Conservation (phyloP, 2,329 filamentous ascomycete genomes). For the Penicillium rolfsii region DNA sequence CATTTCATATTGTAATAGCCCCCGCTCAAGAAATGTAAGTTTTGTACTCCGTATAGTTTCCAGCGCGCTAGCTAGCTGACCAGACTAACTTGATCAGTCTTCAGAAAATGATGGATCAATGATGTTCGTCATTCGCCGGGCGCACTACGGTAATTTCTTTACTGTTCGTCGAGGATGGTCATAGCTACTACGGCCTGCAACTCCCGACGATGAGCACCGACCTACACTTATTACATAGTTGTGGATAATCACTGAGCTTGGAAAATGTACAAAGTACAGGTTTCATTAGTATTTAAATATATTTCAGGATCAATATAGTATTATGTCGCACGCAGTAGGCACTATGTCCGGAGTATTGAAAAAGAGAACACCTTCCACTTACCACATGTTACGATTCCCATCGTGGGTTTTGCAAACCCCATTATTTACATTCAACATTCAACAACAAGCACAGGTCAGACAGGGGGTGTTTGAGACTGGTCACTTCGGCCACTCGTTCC, state of each 20-base stretch:
- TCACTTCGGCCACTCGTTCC: constrained; percentile 16
- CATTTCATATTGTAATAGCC: background rate
- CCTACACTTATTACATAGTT: background rate
- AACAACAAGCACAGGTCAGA: background rate
- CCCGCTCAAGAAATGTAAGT: background rate
- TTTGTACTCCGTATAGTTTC: background rate
- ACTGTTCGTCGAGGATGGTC: constrained; percentile 3
- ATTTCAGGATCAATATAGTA: background rate
- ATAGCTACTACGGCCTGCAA: background rate
- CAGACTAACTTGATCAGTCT: background rate
- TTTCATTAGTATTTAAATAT: background rate
- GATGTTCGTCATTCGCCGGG: constrained; percentile 8
- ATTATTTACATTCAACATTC: background rate
- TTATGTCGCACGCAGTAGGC: background rate
- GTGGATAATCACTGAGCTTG: background rate
- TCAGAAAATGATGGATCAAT: constrained; percentile 8
- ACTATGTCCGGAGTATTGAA: background rate
- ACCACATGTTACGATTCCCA: background rate
- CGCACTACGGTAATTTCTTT: constrained; percentile 9
- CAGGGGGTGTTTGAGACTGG: constrained; percentile 19
- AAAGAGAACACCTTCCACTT: too few species aligned
- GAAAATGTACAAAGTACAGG: background rate
- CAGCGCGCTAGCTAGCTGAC: constrained; percentile 2
- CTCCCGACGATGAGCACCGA: background rate
- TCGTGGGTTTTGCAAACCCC: background rate